Evolutionary conservation across 306 rosid genomes (phyloP).

Genomic region (Medicago truncatula): DNA sequence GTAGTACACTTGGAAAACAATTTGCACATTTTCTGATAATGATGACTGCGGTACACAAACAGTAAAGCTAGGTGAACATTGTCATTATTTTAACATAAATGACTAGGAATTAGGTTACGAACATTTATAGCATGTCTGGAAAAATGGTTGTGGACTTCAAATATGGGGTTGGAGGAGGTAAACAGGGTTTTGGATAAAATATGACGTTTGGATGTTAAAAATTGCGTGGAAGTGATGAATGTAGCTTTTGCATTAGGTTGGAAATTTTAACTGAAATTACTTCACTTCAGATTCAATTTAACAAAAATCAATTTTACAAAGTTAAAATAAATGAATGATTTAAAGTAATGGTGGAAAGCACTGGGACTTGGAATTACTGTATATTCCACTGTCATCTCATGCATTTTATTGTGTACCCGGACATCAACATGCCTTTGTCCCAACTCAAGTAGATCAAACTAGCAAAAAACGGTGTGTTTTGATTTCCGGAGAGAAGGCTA

Average conservation of each 20-base stretch:
- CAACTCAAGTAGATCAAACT: not conserved
- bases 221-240: not conserved
- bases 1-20: not conserved
- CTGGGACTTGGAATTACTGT: conserved; percentile 2
- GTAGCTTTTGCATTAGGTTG: conserved; percentile 1
- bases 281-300: not conserved
- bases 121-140: conserved; percentile 4
- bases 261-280: not conserved
- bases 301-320: not conserved
- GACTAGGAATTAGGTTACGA: not conserved
- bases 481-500: not conserved
- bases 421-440: conserved; percentile 9
- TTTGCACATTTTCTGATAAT: conserved; percentile 2
- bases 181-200: not conserved
- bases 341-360: not conserved
- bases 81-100: not conserved
- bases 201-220: not conserved
- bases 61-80: not conserved
- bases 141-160: not conserved
- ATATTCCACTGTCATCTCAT: conserved; percentile 4
- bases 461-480: not conserved
- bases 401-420: not conserved
- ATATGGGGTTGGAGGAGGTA: not conserved
- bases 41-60: not conserved
- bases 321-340: not conserved